Evolutionary conservation across 139 green algal genomes (phyloP).

Genomic region (Yamagishiella unicocca): DNA sequence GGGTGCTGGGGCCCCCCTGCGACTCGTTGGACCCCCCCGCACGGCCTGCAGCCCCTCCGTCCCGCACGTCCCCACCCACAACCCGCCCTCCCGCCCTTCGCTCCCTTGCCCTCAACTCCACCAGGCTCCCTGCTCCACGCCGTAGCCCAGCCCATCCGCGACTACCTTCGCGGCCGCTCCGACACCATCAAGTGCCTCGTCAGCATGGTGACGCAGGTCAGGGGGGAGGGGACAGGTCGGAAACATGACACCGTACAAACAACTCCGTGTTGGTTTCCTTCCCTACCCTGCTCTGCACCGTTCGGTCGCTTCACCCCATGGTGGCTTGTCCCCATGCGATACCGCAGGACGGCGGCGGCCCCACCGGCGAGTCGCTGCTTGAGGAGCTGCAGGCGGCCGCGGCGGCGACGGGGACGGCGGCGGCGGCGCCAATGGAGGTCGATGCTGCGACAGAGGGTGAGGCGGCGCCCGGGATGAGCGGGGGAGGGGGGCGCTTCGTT

Average conservation of each 20-base stretch:
- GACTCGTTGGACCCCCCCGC: no score
- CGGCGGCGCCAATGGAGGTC: slow-evolving; percentile 24
- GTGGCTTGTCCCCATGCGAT: no score
- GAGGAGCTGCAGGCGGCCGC: slow-evolving; percentile 36
- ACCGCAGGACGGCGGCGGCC: slow-evolving; percentile 71
- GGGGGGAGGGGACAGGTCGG: no score
- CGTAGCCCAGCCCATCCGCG: slow-evolving; percentile 80
- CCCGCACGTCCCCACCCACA: no score
- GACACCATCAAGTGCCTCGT: slow-evolving; percentile 97
- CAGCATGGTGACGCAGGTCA: slow-evolving; percentile 92
- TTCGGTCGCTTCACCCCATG: no score
- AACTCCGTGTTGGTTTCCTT: no score
- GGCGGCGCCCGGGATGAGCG: not conserved
- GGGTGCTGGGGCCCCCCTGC: no score
- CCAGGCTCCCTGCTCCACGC: slow-evolving; percentile 83
- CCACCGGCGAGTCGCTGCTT: slow-evolving; percentile 39
- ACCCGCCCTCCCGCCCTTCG: no score
- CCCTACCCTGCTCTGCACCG: no score
- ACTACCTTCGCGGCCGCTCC: slow-evolving; percentile 81
- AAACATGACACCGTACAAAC: no score
- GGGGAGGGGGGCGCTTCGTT: not conserved
- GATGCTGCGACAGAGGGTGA: slow-evolving; percentile 3
- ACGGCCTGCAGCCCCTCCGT: not conserved
- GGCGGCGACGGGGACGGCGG: slow-evolving; percentile 16
- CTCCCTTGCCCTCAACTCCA: not conserved